phyloP scores from a whole-genome alignment of 495 filamentous ascomycete species.

The Jackrogersella multiformis region DNA sequence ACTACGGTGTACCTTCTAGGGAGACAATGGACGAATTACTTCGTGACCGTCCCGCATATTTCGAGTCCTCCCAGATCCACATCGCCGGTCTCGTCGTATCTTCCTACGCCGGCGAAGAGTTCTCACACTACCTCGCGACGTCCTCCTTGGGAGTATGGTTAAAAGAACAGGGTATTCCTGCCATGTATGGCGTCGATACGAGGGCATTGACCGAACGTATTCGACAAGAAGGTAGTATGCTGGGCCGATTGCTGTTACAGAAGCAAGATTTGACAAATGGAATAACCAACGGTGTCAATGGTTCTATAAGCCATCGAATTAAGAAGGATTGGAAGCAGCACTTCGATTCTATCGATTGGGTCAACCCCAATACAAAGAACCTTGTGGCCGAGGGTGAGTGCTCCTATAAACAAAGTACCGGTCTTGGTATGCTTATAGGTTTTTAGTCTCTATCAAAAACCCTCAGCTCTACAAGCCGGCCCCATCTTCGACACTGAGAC shows the following conservation, averaged over 20 bases:
- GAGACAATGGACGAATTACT: conserved; percentile 83
- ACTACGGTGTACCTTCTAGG: conserved; percentile 92
- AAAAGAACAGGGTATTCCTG: conserved; percentile 94
- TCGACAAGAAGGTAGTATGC: conserved; percentile 93
- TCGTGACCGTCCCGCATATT: conserved; percentile 84
- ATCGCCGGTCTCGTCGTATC: conserved; percentile 89
- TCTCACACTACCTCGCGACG: conserved; percentile 88
- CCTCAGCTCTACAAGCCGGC: conserved; percentile 83
- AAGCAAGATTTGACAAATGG: conserved; percentile 64
- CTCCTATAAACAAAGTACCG: conserved; percentile 7
- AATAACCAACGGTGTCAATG: conserved; percentile 48
- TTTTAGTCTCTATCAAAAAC: conserved; percentile 81
- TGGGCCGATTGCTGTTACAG: conserved; percentile 85
- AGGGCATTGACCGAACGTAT: conserved; percentile 93
- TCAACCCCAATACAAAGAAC: conserved; percentile 90
- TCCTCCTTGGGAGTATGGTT: conserved; percentile 94
- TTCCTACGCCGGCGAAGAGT: conserved; percentile 91
- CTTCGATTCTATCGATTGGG: conserved; percentile 85
- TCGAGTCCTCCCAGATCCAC: conserved; percentile 91
- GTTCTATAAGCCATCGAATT: conserved; percentile 36
- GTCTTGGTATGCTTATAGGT: conserved; percentile 43
- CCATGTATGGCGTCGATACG: conserved; percentile 95
- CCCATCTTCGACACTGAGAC: conserved; percentile 69
- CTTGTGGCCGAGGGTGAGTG: conserved; percentile 90
- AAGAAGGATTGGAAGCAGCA: conserved; percentile 66